These are phyloP conservation scores for Bryoerythrophyllum caledonicum DNA, from an alignment of 225 moss, liverwort and hornwort species.

Conservation along the genomic window DNA sequence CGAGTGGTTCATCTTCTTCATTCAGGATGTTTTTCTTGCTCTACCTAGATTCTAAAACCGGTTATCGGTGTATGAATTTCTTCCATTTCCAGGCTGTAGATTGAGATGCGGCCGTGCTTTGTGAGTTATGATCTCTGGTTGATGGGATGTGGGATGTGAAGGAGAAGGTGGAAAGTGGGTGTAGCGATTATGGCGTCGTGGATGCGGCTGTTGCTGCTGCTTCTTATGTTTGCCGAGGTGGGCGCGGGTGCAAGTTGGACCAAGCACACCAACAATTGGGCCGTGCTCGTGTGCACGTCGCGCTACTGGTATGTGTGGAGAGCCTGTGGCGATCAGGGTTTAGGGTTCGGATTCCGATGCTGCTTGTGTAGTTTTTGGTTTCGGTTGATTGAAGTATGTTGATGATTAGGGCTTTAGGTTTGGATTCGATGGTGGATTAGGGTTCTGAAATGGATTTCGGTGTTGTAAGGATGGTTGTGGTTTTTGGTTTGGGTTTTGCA, in stretches of 20 bases:
- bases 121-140: neutral
- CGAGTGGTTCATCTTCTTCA: no score
- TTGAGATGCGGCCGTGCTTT: neutral
- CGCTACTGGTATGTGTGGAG: conserved; percentile 69
- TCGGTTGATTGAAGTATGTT: no score
- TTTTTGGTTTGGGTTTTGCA: neutral
- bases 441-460: conserved; percentile 10
- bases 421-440: conserved; percentile 17
- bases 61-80: neutral
- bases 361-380: no score
- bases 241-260: conserved; percentile 37
- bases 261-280: conserved; percentile 95
- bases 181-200: neutral
- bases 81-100: neutral
- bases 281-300: conserved; percentile 91
- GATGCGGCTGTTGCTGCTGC: conserved; percentile 20
- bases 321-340: no score
- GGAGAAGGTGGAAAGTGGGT: neutral
- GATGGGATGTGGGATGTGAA: neutral
- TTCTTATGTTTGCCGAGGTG: conserved; percentile 16
- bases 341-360: no score
- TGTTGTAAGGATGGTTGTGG: neutral
- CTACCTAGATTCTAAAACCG: no score
- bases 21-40: no score
- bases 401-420: conserved; percentile 25